These are phyloP conservation scores for Leccinum aurantiacum DNA, from an alignment of 768 basidiomycete species.

Conservation along the genomic window DNA sequence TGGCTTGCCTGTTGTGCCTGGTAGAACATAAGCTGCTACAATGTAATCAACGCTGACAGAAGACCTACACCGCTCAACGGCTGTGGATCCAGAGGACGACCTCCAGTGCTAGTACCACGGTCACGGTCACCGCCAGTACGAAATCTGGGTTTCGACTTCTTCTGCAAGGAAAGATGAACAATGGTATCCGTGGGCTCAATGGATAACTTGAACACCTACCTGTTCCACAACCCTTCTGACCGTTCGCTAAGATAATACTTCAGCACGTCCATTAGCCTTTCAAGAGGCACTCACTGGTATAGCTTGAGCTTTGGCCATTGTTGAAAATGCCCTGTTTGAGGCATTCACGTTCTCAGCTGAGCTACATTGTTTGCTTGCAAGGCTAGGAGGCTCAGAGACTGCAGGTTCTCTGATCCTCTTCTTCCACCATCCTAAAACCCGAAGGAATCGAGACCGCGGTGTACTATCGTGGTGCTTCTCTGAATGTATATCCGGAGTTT, in stretches of 20 bases:
- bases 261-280: neutral
- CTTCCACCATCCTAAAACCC: neutral
- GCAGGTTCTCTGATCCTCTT: neutral
- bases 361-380: neutral
- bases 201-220: neutral
- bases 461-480: fast-evolving
- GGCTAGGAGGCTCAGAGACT: neutral
- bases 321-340: neutral
- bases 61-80: neutral
- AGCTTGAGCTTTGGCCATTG: neutral
- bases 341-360: neutral
- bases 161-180: too few relatives aligned
- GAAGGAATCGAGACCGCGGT: neutral
- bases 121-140: neutral
- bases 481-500: neutral
- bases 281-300: neutral
- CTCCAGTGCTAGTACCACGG: neutral
- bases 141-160: too few relatives aligned
- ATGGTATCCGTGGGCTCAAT: too few relatives aligned
- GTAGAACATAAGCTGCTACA: neutral
- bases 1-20: neutral
- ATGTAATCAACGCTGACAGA: neutral
- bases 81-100: neutral
- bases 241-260: neutral
- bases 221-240: neutral